Evolutionary conservation across 2,329 filamentous ascomycete genomes (phyloP).

Genomic region (Aspergillus carbonarius): DNA sequence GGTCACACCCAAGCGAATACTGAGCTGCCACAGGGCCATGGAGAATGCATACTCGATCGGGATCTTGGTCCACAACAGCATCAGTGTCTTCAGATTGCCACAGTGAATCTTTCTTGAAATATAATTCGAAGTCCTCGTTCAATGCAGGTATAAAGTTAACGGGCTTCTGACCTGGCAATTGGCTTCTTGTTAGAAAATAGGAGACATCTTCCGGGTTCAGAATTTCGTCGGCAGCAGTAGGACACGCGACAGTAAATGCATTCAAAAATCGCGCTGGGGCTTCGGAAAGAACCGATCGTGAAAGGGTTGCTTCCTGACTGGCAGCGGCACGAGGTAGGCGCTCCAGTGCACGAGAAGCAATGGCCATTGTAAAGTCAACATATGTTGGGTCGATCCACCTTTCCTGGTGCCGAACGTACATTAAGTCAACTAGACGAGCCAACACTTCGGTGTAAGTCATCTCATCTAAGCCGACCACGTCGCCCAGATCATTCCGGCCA

Average conservation of each 20-base stretch:
- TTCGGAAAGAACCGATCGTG: not conserved
- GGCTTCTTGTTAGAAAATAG: slow-evolving; percentile 86
- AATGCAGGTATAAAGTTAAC: slow-evolving; percentile 88
- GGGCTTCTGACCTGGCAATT: slow-evolving; percentile 85
- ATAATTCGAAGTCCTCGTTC: slow-evolving; percentile 94
- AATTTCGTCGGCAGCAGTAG: slow-evolving; percentile 78
- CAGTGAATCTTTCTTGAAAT: slow-evolving; percentile 98
- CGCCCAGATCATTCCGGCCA: slow-evolving; percentile 72
- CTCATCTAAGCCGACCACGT: slow-evolving; percentile 80
- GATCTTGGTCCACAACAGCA: slow-evolving; percentile 89
- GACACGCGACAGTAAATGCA: slow-evolving; percentile 54
- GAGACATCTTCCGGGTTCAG: slow-evolving; percentile 97
- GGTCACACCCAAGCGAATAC: slow-evolving; percentile 80
- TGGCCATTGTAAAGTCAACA: slow-evolving; percentile 77
- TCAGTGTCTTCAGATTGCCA: slow-evolving; percentile 97
- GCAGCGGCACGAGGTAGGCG: slow-evolving; percentile 61
- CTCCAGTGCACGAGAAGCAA: slow-evolving; percentile 90
- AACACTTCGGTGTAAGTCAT: slow-evolving; percentile 91
- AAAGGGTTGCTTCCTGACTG: slow-evolving; percentile 62
- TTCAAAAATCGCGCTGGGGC: slow-evolving; percentile 10
- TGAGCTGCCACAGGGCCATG: slow-evolving; percentile 88
- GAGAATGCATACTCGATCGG: slow-evolving; percentile 88
- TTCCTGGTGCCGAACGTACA: slow-evolving; percentile 81
- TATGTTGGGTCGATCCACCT: slow-evolving; percentile 86
- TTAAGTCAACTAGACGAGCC: slow-evolving; percentile 76